Evolutionary conservation across 768 basidiomycete species (phyloP).

Genomic region (Ramaria sp.): DNA sequence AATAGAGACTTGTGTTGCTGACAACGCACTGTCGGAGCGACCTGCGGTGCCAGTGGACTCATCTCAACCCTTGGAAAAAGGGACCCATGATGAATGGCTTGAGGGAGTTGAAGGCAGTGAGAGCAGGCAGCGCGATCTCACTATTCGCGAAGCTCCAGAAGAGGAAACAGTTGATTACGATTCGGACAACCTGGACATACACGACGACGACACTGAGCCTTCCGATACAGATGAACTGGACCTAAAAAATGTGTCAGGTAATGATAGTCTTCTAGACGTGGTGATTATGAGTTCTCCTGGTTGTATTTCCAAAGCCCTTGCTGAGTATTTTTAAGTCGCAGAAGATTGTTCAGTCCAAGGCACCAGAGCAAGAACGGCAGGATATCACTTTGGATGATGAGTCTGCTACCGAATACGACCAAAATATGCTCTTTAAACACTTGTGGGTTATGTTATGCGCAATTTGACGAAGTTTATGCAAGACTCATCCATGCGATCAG

Average conservation of each 20-base stretch:
- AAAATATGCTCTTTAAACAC: slow-evolving; percentile 70
- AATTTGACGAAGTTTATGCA: neutral
- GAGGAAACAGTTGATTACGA: slow-evolving; percentile 7
- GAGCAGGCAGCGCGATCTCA: slow-evolving; percentile 12
- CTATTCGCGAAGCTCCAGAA: neutral
- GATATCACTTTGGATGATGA: slow-evolving; percentile 58
- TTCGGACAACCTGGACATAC: slow-evolving; percentile 1
- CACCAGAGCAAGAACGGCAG: neutral
- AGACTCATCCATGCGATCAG: slow-evolving; percentile 25
- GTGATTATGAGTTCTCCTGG: neutral
- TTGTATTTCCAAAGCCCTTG: neutral
- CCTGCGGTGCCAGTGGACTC: neutral
- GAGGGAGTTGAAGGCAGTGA: slow-evolving; percentile 16
- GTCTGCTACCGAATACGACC: slow-evolving; percentile 66
- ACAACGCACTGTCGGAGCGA: neutral
- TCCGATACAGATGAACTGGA: neutral
- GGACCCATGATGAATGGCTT: neutral
- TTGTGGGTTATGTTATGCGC: slow-evolving; percentile 36
- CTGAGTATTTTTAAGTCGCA: neutral
- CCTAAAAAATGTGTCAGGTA: neutral
- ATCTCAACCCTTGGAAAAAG: neutral
- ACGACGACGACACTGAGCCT: slow-evolving; percentile 14
- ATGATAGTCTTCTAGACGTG: neutral
- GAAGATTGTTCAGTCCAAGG: neutral
- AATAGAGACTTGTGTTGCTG: neutral